These are phyloP conservation scores for Tylopilus subfusipes DNA, from an alignment of 768 basidiomycete genomes.

Conservation along the genomic window DNA sequence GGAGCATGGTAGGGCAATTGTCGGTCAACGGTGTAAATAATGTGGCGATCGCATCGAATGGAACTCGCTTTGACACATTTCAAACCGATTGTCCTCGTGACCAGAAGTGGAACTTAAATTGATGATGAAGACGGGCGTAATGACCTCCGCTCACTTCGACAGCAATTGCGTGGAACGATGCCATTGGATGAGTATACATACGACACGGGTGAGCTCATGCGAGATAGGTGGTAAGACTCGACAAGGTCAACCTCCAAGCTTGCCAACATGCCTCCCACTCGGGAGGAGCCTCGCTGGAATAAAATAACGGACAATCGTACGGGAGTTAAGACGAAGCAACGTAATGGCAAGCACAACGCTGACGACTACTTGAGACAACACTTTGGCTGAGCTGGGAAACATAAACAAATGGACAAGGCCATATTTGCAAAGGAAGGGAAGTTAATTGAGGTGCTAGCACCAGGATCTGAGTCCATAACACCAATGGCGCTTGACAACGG, in stretches of 20 bases:
- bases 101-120: too few species aligned
- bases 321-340: conserved; percentile 15
- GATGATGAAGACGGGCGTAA: background rate
- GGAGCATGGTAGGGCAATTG: conserved; percentile 82
- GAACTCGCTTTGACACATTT: background rate
- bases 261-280: conserved; percentile 10
- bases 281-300: conserved; percentile 12
- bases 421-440: conserved; percentile 27
- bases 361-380: conserved; percentile 28
- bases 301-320: conserved; percentile 22
- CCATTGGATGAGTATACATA: conserved; percentile 14
- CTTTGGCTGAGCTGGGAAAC: conserved; percentile 18
- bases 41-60: conserved; percentile 4
- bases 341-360: conserved; percentile 27
- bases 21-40: conserved; percentile 83
- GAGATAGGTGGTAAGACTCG: conserved; percentile 15
- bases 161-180: conserved; percentile 3
- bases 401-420: conserved; percentile 18
- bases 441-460: conserved; percentile 25
- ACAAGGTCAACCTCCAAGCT: conserved; percentile 39
- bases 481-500: conserved; percentile 7
- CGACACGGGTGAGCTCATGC: conserved; percentile 9
- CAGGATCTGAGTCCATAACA: conserved; percentile 20
- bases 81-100: background rate
- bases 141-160: background rate